Percentiles rank a stretch among this genome's conserved stretches.
phyloP scores from a whole-genome alignment of 495 filamentous ascomycete species.

The Neurospora sp. region DNA sequence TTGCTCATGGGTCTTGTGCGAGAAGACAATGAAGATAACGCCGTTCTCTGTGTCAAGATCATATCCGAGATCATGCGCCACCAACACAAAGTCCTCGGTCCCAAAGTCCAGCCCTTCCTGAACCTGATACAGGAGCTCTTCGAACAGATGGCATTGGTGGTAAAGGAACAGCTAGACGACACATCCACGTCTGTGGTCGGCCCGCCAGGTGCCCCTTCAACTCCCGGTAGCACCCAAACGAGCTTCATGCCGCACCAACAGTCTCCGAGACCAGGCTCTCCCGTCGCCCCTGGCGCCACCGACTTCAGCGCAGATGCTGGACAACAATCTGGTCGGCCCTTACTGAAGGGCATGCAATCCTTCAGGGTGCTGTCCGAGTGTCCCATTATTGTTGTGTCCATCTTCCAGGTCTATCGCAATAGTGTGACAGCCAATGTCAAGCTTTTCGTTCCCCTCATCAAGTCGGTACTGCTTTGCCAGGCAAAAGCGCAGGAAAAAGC shows the following conservation, averaged over 20 bases:
- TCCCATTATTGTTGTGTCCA: constrained; percentile 96
- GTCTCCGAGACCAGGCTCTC: constrained; percentile 82
- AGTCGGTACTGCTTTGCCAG: constrained; percentile 78
- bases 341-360: constrained; percentile 90
- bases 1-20: constrained; percentile 78
- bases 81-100: constrained; percentile 68
- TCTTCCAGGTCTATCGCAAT: constrained; percentile 83
- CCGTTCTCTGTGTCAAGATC: constrained; percentile 92
- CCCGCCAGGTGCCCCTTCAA: constrained; percentile 59
- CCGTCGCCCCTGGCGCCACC: constrained; percentile 53
- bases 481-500: constrained; percentile 90
- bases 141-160: constrained; percentile 83
- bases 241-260: constrained; percentile 50
- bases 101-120: constrained; percentile 81
- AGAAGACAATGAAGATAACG: constrained; percentile 96
- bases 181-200: constrained; percentile 33
- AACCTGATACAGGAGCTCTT: constrained; percentile 93
- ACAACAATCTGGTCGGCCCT: constrained; percentile 67
- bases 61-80: constrained; percentile 93
- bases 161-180: constrained; percentile 85
- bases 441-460: constrained; percentile 87
- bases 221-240: constrained; percentile 62
- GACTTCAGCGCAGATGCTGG: constrained; percentile 54
- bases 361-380: constrained; percentile 98
- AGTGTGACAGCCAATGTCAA: constrained; percentile 80